Percentiles rank a stretch among this genome's conserved stretches.
Evolutionary conservation across 179 eudicot genomes (phyloP).

Genomic region (Spergularia azorica): DNA sequence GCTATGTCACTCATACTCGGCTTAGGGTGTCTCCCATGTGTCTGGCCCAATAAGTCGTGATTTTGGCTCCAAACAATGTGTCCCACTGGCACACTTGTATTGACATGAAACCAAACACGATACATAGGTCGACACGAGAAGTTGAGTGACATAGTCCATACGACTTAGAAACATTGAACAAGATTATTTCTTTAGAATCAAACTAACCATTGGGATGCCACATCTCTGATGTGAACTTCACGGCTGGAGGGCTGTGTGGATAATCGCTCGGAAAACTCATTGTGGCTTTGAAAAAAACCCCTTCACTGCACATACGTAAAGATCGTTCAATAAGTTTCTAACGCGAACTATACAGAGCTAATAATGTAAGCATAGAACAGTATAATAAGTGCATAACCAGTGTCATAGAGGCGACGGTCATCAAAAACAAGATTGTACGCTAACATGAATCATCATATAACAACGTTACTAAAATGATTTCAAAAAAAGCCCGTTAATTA

Average conservation of each 20-base stretch:
- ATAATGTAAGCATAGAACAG: no score
- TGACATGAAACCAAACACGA: no score
- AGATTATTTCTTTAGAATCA: not conserved
- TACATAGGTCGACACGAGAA: no score
- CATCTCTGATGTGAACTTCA: constrained; percentile 74
- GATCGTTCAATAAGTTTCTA: not conserved
- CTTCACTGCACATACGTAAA: constrained; percentile 61
- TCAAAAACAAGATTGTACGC: not conserved
- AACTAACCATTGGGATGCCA: constrained; percentile 95
- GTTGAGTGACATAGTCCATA: no score
- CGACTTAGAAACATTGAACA: no score
- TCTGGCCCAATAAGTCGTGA: no score
- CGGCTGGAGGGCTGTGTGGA: constrained; percentile 87
- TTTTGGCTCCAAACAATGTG: no score
- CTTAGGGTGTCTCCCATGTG: no score
- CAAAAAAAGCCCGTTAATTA: constrained; percentile 29
- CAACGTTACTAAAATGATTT: constrained; percentile 22
- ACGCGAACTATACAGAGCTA: not conserved
- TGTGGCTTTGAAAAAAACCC: constrained; percentile 86
- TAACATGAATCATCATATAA: not conserved
- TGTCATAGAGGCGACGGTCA: no score
- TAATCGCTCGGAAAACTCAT: constrained; percentile 79
- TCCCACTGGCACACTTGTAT: no score
- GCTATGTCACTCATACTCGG: no score
- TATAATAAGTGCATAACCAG: no score